Evolutionary conservation across 208 protist species (phyloP), one percentile per base, ranked within the genome.

Genomic region (Trypanosoma melophagium): DNA sequence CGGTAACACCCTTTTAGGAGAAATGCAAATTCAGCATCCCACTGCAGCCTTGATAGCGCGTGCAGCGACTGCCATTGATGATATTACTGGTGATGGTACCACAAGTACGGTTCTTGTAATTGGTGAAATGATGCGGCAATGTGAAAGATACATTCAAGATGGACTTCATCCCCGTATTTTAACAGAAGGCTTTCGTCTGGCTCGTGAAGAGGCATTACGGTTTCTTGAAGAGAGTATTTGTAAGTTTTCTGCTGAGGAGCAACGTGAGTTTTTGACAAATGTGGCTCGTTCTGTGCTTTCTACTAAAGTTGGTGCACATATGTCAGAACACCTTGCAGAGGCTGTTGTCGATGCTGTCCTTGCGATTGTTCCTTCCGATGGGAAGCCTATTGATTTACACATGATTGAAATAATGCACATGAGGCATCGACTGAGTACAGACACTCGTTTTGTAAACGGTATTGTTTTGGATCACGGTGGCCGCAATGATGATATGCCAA

Each of bases 361-460:
- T 22, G 84, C 88, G 0, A 93, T 99, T 35, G 77, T 80, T 17
- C 62, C 70, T n/a, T 28, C 52, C 0, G 69, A 85, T 22, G 81
- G 87, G 8, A 92, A 95, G 52, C 65, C 93, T 60, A 86, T 96
- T 35, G 99, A 99, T 85, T 81, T 99, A 24, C 94, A 98, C 85
- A 99, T 99, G 99, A 92, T 99, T 45, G 99, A 99, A 81, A 97
- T 99, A 25, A 99, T 99, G 98, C 89, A 97, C 62, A 99, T 99
- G 99, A 79, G 95, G 61, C 98, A 99, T 80, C 98, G 97, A 50
- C 72, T 93, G 8, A 98, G 94, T 59, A 85, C 89, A 21, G 98
- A 99, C 59, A 99, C 98, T 4, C 73, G 86, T 21, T 97, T 99
- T 45, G 91, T 99, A 16, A 93, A 98, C 60, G 99, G 99, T 60